Base-by-base conservation (phyloP, 2,329 filamentous ascomycete genomes). In the Ilyonectria mors-panacis region DNA sequence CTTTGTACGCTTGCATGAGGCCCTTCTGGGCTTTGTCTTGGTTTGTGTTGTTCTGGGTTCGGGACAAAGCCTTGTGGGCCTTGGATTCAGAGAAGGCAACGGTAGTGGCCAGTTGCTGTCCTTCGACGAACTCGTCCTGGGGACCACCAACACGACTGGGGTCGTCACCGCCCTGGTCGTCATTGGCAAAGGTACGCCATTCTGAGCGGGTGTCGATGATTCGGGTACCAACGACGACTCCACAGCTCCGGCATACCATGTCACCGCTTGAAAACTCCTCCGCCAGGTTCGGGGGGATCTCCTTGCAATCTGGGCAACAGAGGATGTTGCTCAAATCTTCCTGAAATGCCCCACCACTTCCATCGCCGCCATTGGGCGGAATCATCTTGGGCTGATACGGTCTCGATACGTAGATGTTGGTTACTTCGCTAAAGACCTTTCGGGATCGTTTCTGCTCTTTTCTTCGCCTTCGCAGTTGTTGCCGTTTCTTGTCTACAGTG, bases 161-260 rank as follows among this genome's bases (percentile, higher is more conserved):
- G 74, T 99, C 96, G 75, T 98, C 97, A 77, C 93, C 95, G 77
- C 94, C 94, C 81, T 97, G 94, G 79, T 99, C 97, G 78, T 99
- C 96, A 79, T 98, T 98, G 78, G 95, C 94, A 83, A 99, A 99
- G 1, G 96, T 99, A 79, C 96, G 94, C 96, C 96, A 99, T 84
- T 99, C 96, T 54, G 94, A 97, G 69, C 97, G 93, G 68, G 94
- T 97, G 79, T 99, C 97, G 78, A 99, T 95, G 79, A 96, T 94
- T 72, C 94, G 92, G 77, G 95, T 93, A 67, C 93, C 93, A 33
- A 99, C 88, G 6, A 99, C 96, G 37, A 98, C 87, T 42, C 96
- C 96, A 77, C 96, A 99, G 68, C 92, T 94, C 65, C 89, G 93
- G 79, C 96, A 99, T 62, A 99, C 94, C 79, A 97, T 93, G 81